Evolutionary conservation across 2,329 filamentous ascomycete genomes (phyloP).

Genomic region (Colletotrichum higginsianum): DNA sequence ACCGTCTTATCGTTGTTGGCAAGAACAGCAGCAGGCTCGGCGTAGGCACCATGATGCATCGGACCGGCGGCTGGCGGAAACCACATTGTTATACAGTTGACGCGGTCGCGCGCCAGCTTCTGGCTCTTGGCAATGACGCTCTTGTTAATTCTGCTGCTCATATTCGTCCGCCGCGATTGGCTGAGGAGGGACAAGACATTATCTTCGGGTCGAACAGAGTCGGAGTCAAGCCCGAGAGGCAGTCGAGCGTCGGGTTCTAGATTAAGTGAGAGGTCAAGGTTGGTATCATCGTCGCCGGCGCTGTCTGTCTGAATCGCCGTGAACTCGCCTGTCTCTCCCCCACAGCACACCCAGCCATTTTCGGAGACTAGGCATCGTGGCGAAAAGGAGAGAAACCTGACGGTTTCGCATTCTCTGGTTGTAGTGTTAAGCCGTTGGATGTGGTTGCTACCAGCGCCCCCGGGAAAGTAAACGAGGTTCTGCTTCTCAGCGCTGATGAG

Average conservation of each 20-base stretch:
- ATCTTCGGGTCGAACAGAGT: slow-evolving; percentile 51
- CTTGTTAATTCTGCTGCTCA: slow-evolving; percentile 58
- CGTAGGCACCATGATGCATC: slow-evolving; percentile 58
- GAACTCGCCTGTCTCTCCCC: slow-evolving; percentile 90
- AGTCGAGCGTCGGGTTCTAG: slow-evolving; percentile 54
- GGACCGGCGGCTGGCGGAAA: slow-evolving; percentile 60
- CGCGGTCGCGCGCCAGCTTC: slow-evolving; percentile 71
- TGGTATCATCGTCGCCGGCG: slow-evolving; percentile 47
- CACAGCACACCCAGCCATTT: slow-evolving; percentile 91
- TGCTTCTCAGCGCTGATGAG: slow-evolving; percentile 86
- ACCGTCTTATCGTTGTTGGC: slow-evolving; percentile 95
- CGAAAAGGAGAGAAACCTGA: slow-evolving; percentile 78
- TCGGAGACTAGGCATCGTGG: slow-evolving; percentile 91
- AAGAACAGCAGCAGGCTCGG: slow-evolving; percentile 75
- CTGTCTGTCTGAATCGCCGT: slow-evolving; percentile 79
- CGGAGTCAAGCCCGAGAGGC: slow-evolving; percentile 48
- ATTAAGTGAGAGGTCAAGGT: slow-evolving; percentile 46
- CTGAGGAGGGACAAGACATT: slow-evolving; percentile 54
- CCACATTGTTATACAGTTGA: slow-evolving; percentile 78
- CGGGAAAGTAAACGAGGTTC: slow-evolving; percentile 88
- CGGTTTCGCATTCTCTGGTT: slow-evolving; percentile 79
- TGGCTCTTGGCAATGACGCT: slow-evolving; percentile 65
- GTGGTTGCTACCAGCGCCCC: slow-evolving; percentile 75
- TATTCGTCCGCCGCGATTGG: slow-evolving; percentile 51
- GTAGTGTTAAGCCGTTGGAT: slow-evolving; percentile 79